A percentile compares a stretch with the other conserved stretches of the same genome.
Evolutionary conservation across 2,329 filamentous ascomycete species (phyloP).

Genomic region (Aspergillus clavatus): DNA sequence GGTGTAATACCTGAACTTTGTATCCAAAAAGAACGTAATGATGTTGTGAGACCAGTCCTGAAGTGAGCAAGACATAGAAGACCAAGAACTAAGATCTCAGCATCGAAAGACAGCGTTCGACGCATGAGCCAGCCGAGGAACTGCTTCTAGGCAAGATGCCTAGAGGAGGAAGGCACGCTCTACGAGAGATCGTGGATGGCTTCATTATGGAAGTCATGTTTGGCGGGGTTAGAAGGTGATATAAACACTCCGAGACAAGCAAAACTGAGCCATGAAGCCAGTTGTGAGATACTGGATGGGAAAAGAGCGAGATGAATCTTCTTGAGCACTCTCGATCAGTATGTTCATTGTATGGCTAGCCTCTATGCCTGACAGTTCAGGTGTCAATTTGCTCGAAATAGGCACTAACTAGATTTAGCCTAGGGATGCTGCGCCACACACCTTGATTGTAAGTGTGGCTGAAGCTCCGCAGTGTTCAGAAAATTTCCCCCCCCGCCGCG

Average conservation of each 20-base stretch:
- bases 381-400: too few species aligned
- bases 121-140: neutral
- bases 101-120: too few species aligned
- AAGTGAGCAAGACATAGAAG: neutral
- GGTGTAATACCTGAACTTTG: neutral
- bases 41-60: neutral
- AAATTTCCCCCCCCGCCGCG: conserved; percentile 14
- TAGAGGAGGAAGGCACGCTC: neutral
- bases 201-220: neutral
- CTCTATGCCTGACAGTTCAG: neutral
- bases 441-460: conserved; percentile 2
- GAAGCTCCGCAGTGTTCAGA: conserved; percentile 9
- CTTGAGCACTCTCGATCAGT: too few species aligned
- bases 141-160: neutral
- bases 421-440: neutral
- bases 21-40: neutral
- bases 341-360: neutral
- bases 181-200: neutral
- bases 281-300: too few species aligned
- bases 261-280: too few species aligned
- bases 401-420: too few species aligned
- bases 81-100: too few species aligned
- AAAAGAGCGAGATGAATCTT: too few species aligned
- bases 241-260: neutral
- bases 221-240: neutral